phyloP scores from a whole-genome alignment of 306 rosid genomes.

The Chamaecrista fasciculata region DNA sequence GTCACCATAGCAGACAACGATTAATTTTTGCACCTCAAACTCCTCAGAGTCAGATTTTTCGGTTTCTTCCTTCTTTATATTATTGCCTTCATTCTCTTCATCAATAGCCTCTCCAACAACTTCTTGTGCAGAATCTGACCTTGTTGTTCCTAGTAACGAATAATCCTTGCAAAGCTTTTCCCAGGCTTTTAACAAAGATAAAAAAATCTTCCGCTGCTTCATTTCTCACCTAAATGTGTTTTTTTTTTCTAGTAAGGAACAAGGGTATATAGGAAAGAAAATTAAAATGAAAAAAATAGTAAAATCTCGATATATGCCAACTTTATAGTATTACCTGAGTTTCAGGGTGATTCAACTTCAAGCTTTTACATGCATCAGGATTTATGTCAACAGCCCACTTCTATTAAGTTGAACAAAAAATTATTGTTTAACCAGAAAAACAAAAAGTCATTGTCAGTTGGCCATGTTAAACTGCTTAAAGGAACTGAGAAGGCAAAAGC shows the following conservation, averaged over 20 bases:
- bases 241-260: not conserved
- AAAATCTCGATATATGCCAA: not conserved
- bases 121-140: conserved; percentile 1
- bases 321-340: conserved; percentile 32
- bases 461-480: not conserved
- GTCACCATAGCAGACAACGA: conserved; percentile 43
- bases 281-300: not conserved
- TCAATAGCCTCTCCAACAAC: not conserved
- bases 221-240: conserved; percentile 39
- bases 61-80: not conserved
- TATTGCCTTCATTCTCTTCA: conserved; percentile 4
- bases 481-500: too few species aligned
- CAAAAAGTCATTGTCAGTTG: not conserved
- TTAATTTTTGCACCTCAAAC: conserved; percentile 43
- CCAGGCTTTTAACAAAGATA: conserved; percentile 41
- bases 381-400: conserved; percentile 52
- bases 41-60: conserved; percentile 36
- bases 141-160: conserved; percentile 11
- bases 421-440: too few species aligned
- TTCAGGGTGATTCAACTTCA: conserved; percentile 45
- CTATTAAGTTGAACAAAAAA: conserved; percentile 18
- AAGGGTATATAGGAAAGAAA: not conserved
- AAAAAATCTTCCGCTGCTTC: conserved; percentile 41
- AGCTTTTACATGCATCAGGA: conserved; percentile 31
- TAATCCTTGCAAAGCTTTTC: conserved; percentile 34